Evolutionary conservation across 2,329 filamentous ascomycete species (phyloP).

Genomic region (Sporothrix brunneoviolacea): DNA sequence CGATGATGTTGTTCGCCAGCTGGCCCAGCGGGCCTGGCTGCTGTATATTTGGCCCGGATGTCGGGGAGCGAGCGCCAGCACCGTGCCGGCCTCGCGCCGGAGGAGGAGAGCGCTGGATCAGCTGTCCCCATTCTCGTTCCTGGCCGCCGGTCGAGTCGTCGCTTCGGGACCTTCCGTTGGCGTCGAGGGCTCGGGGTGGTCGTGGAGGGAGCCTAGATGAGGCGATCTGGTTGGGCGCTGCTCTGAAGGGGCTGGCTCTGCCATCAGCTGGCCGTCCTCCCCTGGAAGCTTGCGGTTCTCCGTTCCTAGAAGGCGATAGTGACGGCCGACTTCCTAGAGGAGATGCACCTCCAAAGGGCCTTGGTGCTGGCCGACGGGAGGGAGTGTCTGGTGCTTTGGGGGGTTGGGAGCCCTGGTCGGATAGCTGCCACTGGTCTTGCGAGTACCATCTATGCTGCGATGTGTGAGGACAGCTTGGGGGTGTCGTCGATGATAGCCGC

Average conservation of each 20-base stretch:
- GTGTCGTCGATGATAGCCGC: background rate
- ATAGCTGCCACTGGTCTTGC: background rate
- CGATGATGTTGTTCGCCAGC: background rate
- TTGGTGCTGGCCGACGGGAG: too few species aligned
- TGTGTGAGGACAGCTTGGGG: background rate
- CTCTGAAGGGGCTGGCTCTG: background rate
- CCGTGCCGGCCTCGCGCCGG: background rate
- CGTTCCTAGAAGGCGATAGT: too few species aligned
- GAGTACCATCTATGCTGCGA: conserved; percentile 9
- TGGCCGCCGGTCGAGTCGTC: background rate
- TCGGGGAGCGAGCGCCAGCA: background rate
- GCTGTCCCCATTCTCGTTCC: conserved; percentile 5
- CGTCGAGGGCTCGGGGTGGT: background rate
- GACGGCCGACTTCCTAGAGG: too few species aligned
- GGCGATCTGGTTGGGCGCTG: background rate
- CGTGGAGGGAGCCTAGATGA: background rate
- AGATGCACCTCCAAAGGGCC: too few species aligned
- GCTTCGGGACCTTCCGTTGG: background rate
- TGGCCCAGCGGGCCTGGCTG: background rate
- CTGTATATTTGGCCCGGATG: background rate
- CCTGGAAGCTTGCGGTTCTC: too few species aligned
- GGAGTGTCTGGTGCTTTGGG: too few species aligned
- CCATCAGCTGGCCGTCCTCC: background rate
- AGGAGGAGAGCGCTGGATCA: background rate
- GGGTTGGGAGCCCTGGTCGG: background rate